Percentiles rank a stretch among this genome's conserved stretches.
Conservation (phyloP, 768 basidiomycete species). For the Leccinum boreale region DNA sequence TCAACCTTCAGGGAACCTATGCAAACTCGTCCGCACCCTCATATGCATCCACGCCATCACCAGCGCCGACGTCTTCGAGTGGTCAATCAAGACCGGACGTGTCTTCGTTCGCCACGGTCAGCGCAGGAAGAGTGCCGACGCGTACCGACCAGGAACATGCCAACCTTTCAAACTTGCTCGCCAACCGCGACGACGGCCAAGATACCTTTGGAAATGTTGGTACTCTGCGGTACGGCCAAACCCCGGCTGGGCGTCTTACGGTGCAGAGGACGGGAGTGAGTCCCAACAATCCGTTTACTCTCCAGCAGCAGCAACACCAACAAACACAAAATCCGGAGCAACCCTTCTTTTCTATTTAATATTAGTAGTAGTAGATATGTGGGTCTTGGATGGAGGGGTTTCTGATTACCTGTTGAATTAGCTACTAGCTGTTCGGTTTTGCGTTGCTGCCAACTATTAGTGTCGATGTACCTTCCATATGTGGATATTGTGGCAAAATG, state of each 20-base stretch:
- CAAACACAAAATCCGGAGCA: conserved; percentile 57
- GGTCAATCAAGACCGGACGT: conserved; percentile 36
- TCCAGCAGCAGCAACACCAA: conserved; percentile 43
- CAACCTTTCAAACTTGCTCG: conserved; percentile 77
- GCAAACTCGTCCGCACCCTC: conserved; percentile 38
- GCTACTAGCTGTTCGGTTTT: not conserved
- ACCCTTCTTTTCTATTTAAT: conserved; percentile 75
- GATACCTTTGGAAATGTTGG: conserved; percentile 97
- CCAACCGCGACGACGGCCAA: conserved; percentile 85
- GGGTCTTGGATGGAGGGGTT: not conserved
- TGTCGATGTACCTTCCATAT: conserved; percentile 20
- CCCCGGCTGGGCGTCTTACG: conserved; percentile 48
- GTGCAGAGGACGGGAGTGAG: conserved; percentile 45
- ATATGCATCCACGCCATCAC: conserved; percentile 37
- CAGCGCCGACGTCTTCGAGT: conserved; percentile 39
- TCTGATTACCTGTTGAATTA: conserved; percentile 16
- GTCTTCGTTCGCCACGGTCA: conserved; percentile 10
- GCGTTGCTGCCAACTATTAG: not conserved
- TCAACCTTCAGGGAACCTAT: conserved; percentile 72
- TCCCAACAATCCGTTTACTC: conserved; percentile 63
- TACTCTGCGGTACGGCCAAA: conserved; percentile 64
- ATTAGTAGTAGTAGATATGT: conserved; percentile 1
- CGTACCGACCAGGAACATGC: conserved; percentile 68
- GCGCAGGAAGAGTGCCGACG: conserved; percentile 26
- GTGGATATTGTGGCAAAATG: conserved; percentile 15